Evolutionary conservation across 768 basidiomycete genomes (phyloP).

Genomic region (Chalciporus sphaerocephalus): DNA sequence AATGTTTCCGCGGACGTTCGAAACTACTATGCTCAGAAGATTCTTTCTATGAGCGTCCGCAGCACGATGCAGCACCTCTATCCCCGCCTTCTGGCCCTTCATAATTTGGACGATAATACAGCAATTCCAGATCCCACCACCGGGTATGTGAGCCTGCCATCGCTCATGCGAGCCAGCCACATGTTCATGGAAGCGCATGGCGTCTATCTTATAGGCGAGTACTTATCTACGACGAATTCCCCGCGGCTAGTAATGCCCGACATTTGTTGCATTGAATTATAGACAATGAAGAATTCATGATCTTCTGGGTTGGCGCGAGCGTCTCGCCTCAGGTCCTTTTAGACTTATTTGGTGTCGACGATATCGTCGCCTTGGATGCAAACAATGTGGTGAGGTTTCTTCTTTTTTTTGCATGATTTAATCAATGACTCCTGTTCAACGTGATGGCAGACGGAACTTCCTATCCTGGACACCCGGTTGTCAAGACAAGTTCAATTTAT

Average conservation of each 20-base stretch:
- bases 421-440: slow-evolving; percentile 1
- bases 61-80: slow-evolving; percentile 77
- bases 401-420: background rate
- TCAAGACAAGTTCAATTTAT: slow-evolving; percentile 87
- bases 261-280: slow-evolving; percentile 7
- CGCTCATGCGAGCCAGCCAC: slow-evolving; percentile 78
- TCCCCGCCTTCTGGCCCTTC: slow-evolving; percentile 82
- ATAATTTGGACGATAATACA: slow-evolving; percentile 69
- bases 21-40: slow-evolving; percentile 74
- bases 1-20: slow-evolving; percentile 93
- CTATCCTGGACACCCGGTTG: slow-evolving; percentile 64
- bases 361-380: slow-evolving; percentile 63
- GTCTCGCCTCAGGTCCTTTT: slow-evolving; percentile 75
- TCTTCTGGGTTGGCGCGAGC: slow-evolving; percentile 87
- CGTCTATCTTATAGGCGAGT: slow-evolving; percentile 85
- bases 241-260: slow-evolving; percentile 14
- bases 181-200: slow-evolving; percentile 86
- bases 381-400: slow-evolving; percentile 54
- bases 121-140: slow-evolving; percentile 62
- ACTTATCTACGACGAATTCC: slow-evolving; percentile 23
- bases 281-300: slow-evolving; percentile 87
- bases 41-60: slow-evolving; percentile 67
- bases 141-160: slow-evolving; percentile 63
- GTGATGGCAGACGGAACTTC: slow-evolving; percentile 56
- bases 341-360: slow-evolving; percentile 84